Conservation (phyloP, 768 basidiomycete species). For the Amanita phalloides region DNA sequence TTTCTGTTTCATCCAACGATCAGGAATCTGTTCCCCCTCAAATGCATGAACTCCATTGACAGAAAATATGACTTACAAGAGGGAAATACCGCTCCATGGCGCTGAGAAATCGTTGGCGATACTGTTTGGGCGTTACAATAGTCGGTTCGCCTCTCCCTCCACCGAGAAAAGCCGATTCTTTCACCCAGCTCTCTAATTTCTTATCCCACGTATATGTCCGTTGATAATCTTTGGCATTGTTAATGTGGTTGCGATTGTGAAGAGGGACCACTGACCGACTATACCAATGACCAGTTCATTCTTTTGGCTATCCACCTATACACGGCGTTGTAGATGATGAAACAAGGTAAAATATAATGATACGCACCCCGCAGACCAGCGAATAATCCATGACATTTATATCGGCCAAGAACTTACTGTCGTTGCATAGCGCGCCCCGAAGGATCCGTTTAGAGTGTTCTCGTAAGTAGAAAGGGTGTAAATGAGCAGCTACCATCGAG, state of each 20-base stretch:
- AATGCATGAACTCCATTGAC: neutral
- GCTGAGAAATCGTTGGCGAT: slow-evolving; percentile 75
- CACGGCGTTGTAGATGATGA: neutral
- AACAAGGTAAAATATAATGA: neutral
- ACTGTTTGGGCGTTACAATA: slow-evolving; percentile 93
- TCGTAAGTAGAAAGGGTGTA: slow-evolving; percentile 87
- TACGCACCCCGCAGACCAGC: slow-evolving; percentile 66
- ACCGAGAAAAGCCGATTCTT: slow-evolving; percentile 87
- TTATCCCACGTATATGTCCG: slow-evolving; percentile 99
- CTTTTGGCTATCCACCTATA: slow-evolving; percentile 69
- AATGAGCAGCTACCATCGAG: slow-evolving; percentile 53
- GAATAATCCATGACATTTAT: slow-evolving; percentile 99
- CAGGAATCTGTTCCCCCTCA: slow-evolving; percentile 48
- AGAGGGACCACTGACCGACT: slow-evolving; percentile 55
- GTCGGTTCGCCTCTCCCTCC: slow-evolving; percentile 86
- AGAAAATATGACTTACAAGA: slow-evolving; percentile 36
- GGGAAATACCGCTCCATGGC: slow-evolving; percentile 91
- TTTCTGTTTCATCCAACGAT: slow-evolving; percentile 85
- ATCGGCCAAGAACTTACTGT: slow-evolving; percentile 89
- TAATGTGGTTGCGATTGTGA: neutral
- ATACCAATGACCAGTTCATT: slow-evolving; percentile 95
- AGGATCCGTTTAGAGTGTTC: slow-evolving; percentile 94
- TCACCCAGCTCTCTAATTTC: slow-evolving; percentile 96
- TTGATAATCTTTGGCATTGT: slow-evolving; percentile 61
- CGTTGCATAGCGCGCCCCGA: slow-evolving; percentile 84